These are phyloP conservation scores for Fusarium domesticum DNA, from an alignment of 2,329 filamentous ascomycete species.

Conservation along the genomic window DNA sequence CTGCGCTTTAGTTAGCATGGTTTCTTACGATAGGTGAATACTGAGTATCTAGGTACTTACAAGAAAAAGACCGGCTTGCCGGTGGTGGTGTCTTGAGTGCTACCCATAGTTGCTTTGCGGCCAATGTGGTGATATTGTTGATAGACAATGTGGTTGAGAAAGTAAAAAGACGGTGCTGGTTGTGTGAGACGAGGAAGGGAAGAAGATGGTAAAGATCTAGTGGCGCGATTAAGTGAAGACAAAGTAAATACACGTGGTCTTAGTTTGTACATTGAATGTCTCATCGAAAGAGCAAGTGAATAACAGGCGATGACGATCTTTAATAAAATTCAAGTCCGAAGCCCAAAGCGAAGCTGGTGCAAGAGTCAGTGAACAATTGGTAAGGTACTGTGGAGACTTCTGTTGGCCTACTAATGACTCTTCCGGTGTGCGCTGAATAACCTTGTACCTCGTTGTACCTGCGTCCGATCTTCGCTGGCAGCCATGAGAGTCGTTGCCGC, in stretches of 20 bases:
- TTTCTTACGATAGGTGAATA: no score
- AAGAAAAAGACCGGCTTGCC: slow-evolving; percentile 45
- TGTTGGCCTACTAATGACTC: neutral
- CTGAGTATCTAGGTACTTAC: slow-evolving; percentile 31
- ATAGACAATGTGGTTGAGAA: neutral
- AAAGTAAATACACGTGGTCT: slow-evolving; percentile 22
- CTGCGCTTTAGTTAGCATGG: slow-evolving; percentile 52
- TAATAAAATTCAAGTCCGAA: slow-evolving; percentile 7
- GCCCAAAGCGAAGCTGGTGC: no score
- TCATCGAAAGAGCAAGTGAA: slow-evolving; percentile 3
- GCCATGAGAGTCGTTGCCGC: neutral
- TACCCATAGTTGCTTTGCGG: slow-evolving; percentile 28
- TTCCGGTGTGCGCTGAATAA: neutral
- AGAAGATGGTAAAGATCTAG: slow-evolving; percentile 10
- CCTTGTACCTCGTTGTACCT: neutral
- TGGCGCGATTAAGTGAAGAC: slow-evolving; percentile 16
- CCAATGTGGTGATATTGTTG: slow-evolving; percentile 8
- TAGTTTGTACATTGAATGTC: slow-evolving; percentile 23
- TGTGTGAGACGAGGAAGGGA: slow-evolving; percentile 12
- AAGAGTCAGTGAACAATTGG: neutral
- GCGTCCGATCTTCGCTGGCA: neutral
- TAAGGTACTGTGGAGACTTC: neutral
- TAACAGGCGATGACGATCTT: slow-evolving; percentile 9
- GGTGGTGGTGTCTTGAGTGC: slow-evolving; percentile 34
- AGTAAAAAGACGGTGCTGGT: slow-evolving; percentile 11